Base-by-base conservation (phyloP, 2,329 filamentous ascomycete genomes). In the Arthrobotrys sphaeroides region DNA sequence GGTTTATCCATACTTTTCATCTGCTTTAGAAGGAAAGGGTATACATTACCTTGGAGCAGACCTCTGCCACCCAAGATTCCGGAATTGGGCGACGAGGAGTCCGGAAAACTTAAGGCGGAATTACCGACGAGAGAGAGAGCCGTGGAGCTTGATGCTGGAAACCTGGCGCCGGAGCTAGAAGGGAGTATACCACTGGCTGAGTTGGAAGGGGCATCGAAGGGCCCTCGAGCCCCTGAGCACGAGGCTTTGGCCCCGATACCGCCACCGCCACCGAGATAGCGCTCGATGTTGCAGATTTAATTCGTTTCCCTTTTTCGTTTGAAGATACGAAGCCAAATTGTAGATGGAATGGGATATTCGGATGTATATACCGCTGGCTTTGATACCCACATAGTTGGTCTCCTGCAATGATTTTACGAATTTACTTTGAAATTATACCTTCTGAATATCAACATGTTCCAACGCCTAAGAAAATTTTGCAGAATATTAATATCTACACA, bases 111-210 rank as follows among this genome's bases (percentile, higher is more conserved):
- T 24, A 67, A 68, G 16, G 38, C 36, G 7, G 38, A 57, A 36
- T 13, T 57, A 26, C 22, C 2, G 38, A 20, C 59, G 6, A n/a
- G 24, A 2, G 13, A 28, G 9, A 16, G 4, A 7, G 20, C n/a
- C 20, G 38, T 33, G 5, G 66, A 70, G 12, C 22, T 70, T 12
- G 55, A 62, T 9, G 45, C 45, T 38, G 3, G 3, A 3, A 62
- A 47, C 18, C 5, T 62, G n/a, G 45, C 20, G 13, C 55, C 55
- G 2, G 66, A 70, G 26, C 26, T 70, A 5, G 55, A 70, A 24
- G 66, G 66, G 13, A 26, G 36, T 45, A n/a, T 49, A 12, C 42
- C 45, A 4, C 13, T 53, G 12, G 53, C 55, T n/a, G 66, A 70
- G 43, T 26, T 70, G 7, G 55, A 70, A n/a, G 55, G 6, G 4